These are phyloP conservation scores for Filosporella fistucella DNA, from an alignment of 495 filamentous ascomycete species.

Conservation along the genomic window DNA sequence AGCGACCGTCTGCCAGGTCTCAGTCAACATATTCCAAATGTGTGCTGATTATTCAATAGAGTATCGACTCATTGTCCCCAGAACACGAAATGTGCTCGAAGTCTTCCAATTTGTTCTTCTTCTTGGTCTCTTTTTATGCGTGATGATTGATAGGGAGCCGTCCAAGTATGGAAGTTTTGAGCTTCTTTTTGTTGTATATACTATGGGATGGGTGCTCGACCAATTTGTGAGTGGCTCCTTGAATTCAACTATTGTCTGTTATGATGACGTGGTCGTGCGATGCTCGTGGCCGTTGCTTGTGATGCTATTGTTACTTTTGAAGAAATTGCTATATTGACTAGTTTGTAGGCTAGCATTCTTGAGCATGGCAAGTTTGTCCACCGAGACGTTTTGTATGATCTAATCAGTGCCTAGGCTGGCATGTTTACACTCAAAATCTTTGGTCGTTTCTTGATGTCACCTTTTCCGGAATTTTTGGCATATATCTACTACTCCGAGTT, in stretches of 20 bases:
- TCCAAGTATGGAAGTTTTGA: conserved; percentile 45
- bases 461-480: conserved; percentile 56
- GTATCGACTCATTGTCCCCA: conserved; percentile 67
- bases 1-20: too few relatives aligned
- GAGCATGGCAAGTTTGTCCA: conserved; percentile 44
- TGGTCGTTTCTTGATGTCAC: conserved; percentile 75
- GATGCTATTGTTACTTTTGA: not conserved
- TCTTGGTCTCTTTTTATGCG: conserved; percentile 54
- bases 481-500: conserved; percentile 56
- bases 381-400: not conserved
- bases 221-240: conserved; percentile 53
- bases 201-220: conserved; percentile 67
- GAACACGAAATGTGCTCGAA: conserved; percentile 64
- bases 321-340: not conserved
- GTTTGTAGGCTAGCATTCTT: conserved; percentile 34
- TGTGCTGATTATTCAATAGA: too few relatives aligned
- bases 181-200: conserved; percentile 58
- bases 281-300: not conserved
- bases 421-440: conserved; percentile 71
- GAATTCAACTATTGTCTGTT: not conserved
- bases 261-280: not conserved
- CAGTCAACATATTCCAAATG: too few relatives aligned
- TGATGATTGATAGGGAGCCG: conserved; percentile 56
- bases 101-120: conserved; percentile 62
- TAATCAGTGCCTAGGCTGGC: conserved; percentile 43